Conservation (phyloP, 495 filamentous ascomycete genomes). For the Diplogelasinospora grovesii region DNA sequence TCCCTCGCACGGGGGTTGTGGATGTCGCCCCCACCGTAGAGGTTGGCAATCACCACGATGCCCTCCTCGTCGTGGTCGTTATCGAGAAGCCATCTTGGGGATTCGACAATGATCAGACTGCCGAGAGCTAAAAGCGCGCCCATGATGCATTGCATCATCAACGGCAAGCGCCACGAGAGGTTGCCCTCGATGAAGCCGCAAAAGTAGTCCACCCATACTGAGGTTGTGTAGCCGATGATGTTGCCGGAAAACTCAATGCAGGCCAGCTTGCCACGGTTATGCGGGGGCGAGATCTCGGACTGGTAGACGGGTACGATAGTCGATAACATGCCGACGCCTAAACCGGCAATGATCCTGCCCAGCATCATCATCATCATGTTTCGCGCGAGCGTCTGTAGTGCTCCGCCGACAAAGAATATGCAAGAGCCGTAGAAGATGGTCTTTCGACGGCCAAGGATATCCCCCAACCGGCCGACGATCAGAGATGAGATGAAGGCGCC, state of each 20-base stretch:
- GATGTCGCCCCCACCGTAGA: conserved; percentile 92
- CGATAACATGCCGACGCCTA: conserved; percentile 89
- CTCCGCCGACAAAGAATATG: conserved; percentile 87
- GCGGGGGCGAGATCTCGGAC: conserved; percentile 94
- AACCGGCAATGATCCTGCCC: conserved; percentile 83
- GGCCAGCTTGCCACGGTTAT: conserved; percentile 89
- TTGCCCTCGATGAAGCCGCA: conserved; percentile 84
- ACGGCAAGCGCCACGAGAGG: conserved; percentile 83
- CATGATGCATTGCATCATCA: conserved; percentile 94
- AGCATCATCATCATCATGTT: conserved; percentile 89
- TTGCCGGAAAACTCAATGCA: conserved; percentile 99
- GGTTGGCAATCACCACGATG: conserved; percentile 94
- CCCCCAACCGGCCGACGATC: conserved; percentile 80
- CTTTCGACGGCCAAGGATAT: conserved; percentile 80
- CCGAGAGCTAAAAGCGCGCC: conserved; percentile 75
- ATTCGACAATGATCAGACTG: conserved; percentile 90
- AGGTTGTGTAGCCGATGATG: conserved; percentile 88
- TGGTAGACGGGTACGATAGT: conserved; percentile 98
- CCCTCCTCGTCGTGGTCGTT: conserved; percentile 98
- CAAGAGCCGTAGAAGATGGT: conserved; percentile 92
- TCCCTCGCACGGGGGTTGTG: conserved; percentile 84
- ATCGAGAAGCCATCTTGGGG: conserved; percentile 94
- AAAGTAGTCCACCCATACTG: conserved; percentile 98
- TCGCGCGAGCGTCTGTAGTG: conserved; percentile 71
- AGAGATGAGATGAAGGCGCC: conserved; percentile 89